Evolutionary conservation across 352 stramenopile genomes (phyloP).

Genomic region (Phytopythium litorale): DNA sequence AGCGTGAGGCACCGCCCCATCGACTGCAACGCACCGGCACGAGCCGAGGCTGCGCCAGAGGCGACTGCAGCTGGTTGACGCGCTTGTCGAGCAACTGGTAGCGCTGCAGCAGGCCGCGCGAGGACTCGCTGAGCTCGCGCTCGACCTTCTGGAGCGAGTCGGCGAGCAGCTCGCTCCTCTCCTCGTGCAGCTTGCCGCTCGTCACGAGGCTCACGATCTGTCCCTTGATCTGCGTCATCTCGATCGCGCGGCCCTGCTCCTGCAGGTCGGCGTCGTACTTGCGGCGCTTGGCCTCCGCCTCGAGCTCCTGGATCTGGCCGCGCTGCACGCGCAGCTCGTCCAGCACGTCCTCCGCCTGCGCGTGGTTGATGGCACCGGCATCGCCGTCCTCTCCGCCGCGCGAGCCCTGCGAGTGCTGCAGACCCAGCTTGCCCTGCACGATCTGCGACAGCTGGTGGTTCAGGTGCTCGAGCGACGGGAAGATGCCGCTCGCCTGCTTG

Average conservation of each 20-base stretch:
- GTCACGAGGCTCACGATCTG: constrained; percentile 68
- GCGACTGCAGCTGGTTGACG: constrained; percentile 51
- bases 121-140: constrained; percentile 50
- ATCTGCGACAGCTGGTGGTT: constrained; percentile 79
- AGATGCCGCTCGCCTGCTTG: constrained; percentile 81
- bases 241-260: constrained; percentile 65
- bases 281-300: constrained; percentile 58
- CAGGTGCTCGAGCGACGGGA: constrained; percentile 72
- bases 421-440: constrained; percentile 57
- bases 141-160: constrained; percentile 62
- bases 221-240: constrained; percentile 73
- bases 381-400: constrained; percentile 16
- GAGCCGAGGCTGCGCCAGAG: constrained; percentile 31
- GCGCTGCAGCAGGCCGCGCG: constrained; percentile 51
- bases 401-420: constrained; percentile 16
- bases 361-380: constrained; percentile 13
- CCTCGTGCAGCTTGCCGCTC: constrained; percentile 60
- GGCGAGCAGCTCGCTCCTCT: constrained; percentile 52
- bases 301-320: constrained; percentile 70
- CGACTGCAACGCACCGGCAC: constrained; percentile 25
- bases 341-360: constrained; percentile 50
- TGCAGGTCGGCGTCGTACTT: constrained; percentile 78
- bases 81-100: constrained; percentile 59
- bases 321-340: constrained; percentile 70
- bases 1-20: too few species aligned